These are phyloP conservation scores for Tolypocladium cylindrosporum DNA, from an alignment of 2,329 filamentous ascomycete genomes.

Conservation along the genomic window DNA sequence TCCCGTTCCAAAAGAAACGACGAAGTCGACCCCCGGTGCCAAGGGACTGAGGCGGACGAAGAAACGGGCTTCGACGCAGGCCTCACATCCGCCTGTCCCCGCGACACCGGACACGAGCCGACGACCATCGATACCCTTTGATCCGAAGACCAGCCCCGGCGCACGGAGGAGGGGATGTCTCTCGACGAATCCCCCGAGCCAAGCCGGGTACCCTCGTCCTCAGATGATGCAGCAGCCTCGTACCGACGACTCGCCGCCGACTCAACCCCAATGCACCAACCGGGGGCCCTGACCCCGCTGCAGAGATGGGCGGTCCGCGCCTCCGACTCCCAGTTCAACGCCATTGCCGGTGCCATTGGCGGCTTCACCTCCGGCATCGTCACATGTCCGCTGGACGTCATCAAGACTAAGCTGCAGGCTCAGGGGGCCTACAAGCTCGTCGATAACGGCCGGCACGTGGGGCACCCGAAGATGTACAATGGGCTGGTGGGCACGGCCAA, in stretches of 20 bases:
- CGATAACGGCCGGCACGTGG: constrained; percentile 37
- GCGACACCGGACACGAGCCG: not conserved
- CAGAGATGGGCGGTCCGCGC: constrained; percentile 47
- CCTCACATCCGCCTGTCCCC: not conserved
- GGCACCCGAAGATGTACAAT: constrained; percentile 59
- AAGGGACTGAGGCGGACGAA: not conserved
- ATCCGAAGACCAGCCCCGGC: not conserved
- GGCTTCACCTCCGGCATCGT: constrained; percentile 90
- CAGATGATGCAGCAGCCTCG: constrained; percentile 26
- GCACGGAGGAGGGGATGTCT: constrained; percentile 33
- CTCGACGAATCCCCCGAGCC: constrained; percentile 34
- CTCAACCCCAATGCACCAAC: constrained; percentile 17
- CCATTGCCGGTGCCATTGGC: constrained; percentile 76
- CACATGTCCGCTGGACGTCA: constrained; percentile 95
- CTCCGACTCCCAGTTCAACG: constrained; percentile 62
- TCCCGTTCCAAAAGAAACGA: not conserved
- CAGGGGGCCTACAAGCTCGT: constrained; percentile 68
- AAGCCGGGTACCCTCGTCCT: constrained; percentile 17
- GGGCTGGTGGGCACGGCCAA: constrained; percentile 79
- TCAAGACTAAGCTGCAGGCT: constrained; percentile 96
- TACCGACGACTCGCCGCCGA: constrained; percentile 19
- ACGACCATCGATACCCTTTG: not conserved
- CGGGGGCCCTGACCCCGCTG: constrained; percentile 28
- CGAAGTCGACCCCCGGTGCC: not conserved
- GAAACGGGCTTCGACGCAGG: not conserved